Percentiles rank a stretch among this genome's conserved stretches.
Conservation (phyloP, 768 basidiomycete species). For the Psilocybe cyanescens region DNA sequence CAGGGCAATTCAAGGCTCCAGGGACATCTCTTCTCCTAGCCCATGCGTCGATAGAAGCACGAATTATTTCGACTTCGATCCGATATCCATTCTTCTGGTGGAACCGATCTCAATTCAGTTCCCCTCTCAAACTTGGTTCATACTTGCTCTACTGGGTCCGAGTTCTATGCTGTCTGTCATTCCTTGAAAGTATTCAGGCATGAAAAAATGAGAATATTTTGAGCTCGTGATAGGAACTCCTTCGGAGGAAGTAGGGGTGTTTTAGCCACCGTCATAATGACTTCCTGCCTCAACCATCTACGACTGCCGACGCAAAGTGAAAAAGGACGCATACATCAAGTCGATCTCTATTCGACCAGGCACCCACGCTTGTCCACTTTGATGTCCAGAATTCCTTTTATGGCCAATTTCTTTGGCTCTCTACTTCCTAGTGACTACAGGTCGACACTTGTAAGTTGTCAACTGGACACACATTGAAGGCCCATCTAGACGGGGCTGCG, state of each 20-base stretch:
- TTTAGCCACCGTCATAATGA: no score
- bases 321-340: no score
- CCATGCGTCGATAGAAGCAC: slow-evolving; percentile 8
- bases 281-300: no score
- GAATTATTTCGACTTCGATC: slow-evolving; percentile 4
- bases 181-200: no score
- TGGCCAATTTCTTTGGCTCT: not conserved
- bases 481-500: not conserved
- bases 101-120: no score
- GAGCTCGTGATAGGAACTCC: no score
- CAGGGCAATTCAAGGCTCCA: not conserved
- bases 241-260: no score
- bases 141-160: not conserved
- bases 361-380: not conserved
- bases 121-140: not conserved
- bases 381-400: not conserved
- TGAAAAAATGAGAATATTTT: no score
- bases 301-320: no score
- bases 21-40: not conserved
- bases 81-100: not conserved
- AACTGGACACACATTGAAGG: not conserved
- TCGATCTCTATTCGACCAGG: not conserved
- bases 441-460: not conserved
- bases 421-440: not conserved
- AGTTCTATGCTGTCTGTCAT: no score